Evolutionary conservation across 2,329 filamentous ascomycete species (phyloP).

Genomic region (Sporothrix euskadiensis): DNA sequence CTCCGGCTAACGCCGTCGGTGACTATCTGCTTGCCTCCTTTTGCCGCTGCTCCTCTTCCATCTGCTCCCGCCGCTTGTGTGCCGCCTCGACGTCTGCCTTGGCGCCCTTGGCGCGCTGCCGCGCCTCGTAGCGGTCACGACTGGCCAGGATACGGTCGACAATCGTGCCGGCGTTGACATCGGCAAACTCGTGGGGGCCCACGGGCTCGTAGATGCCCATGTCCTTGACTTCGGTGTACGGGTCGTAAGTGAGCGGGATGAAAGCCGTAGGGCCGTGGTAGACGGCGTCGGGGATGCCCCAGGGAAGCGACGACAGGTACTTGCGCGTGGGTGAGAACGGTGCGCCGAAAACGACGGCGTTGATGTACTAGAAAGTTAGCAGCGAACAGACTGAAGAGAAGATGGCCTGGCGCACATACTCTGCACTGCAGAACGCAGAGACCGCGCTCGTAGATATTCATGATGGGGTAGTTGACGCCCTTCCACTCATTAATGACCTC

Average conservation of each 20-base stretch:
- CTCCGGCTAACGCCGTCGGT: not conserved
- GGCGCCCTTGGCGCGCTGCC: slow-evolving; percentile 84
- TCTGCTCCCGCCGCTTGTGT: slow-evolving; percentile 60
- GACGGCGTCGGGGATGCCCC: slow-evolving; percentile 72
- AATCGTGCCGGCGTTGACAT: slow-evolving; percentile 91
- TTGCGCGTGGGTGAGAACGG: slow-evolving; percentile 80
- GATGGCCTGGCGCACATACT: slow-evolving; percentile 50
- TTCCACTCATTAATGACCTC: slow-evolving; percentile 95
- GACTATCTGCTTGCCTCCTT: slow-evolving; percentile 45
- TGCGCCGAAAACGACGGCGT: slow-evolving; percentile 84
- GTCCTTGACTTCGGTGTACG: slow-evolving; percentile 75
- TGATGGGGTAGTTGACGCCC: slow-evolving; percentile 97
- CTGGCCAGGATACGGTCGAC: slow-evolving; percentile 87
- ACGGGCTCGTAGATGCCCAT: slow-evolving; percentile 85
- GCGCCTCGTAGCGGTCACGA: slow-evolving; percentile 82
- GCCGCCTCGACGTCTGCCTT: slow-evolving; percentile 77
- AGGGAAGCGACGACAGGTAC: slow-evolving; percentile 75
- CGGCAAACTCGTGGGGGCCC: slow-evolving; percentile 72
- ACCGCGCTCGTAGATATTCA: slow-evolving; percentile 97
- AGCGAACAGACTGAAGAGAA: slow-evolving; percentile 12
- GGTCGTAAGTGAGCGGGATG: slow-evolving; percentile 76
- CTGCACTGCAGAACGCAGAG: slow-evolving; percentile 94
- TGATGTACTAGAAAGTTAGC: slow-evolving; percentile 65
- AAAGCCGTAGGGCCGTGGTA: slow-evolving; percentile 97
- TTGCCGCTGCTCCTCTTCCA: slow-evolving; percentile 59